phyloP scores from a whole-genome alignment of 2,329 filamentous ascomycete genomes.

The Colletotrichum godetiae region DNA sequence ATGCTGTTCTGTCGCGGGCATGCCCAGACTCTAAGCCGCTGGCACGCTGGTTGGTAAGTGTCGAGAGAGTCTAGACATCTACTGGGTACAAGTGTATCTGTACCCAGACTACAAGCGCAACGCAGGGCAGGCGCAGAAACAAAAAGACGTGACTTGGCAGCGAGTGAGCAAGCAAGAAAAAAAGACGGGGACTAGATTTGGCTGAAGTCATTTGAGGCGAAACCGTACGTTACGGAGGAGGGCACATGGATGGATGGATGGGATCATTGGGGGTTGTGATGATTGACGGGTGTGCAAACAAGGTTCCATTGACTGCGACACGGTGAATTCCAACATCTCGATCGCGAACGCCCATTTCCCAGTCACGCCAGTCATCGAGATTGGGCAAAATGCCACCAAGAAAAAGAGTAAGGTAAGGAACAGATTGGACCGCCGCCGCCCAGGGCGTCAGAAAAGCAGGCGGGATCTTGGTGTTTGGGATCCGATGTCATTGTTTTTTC shows the following conservation, averaged over 20 bases:
- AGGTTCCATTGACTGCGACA: slow-evolving; percentile 4
- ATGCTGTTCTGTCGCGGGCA: background rate
- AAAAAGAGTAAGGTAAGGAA: background rate
- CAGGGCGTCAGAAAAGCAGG: slow-evolving; percentile 26
- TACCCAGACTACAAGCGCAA: background rate
- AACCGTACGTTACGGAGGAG: slow-evolving; percentile 32
- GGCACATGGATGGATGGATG: background rate
- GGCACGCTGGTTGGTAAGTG: no score
- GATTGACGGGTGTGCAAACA: background rate
- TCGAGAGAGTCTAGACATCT: background rate
- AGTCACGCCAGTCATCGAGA: slow-evolving; percentile 35
- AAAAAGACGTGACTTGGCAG: background rate
- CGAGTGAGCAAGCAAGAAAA: background rate
- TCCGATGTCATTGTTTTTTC: slow-evolving; percentile 28
- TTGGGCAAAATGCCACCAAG: slow-evolving; percentile 33
- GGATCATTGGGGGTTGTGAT: background rate
- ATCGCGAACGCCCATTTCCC: slow-evolving; percentile 35
- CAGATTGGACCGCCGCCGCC: slow-evolving; percentile 16
- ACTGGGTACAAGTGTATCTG: background rate
- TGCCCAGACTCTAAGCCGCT: no score
- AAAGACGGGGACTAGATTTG: background rate
- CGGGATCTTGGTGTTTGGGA: slow-evolving; percentile 22
- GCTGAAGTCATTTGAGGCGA: background rate
- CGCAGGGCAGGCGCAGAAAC: background rate
- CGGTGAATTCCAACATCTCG: slow-evolving; percentile 34